phyloP scores from a whole-genome alignment of 768 basidiomycete genomes.

The Leccinum variicolor region DNA sequence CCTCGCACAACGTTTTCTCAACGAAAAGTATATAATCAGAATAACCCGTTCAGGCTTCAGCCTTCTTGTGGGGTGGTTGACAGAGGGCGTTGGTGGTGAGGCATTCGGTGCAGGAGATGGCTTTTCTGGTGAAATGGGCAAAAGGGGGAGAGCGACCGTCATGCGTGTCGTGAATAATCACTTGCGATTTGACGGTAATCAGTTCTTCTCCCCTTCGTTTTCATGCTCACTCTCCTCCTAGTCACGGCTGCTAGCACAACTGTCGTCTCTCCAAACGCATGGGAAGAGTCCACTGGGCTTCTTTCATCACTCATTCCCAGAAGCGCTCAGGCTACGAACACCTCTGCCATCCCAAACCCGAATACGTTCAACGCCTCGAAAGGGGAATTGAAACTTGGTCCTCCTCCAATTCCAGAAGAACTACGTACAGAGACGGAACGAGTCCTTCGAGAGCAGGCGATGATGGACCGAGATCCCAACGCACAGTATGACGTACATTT shows the following conservation, averaged over 20 bases:
- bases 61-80: slow-evolving; percentile 92
- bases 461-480: slow-evolving; percentile 66
- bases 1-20: slow-evolving; percentile 77
- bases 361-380: slow-evolving; percentile 73
- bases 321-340: slow-evolving; percentile 38
- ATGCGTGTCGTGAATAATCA: slow-evolving; percentile 95
- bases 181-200: slow-evolving; percentile 82
- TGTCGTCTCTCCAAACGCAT: slow-evolving; percentile 56
- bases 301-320: slow-evolving; percentile 75
- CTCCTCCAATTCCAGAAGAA: slow-evolving; percentile 73
- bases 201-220: neutral
- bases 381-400: slow-evolving; percentile 83
- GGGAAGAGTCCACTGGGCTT: slow-evolving; percentile 87
- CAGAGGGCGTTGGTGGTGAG: slow-evolving; percentile 87
- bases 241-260: slow-evolving; percentile 72
- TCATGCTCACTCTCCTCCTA: slow-evolving; percentile 32
- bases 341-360: slow-evolving; percentile 50
- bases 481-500: slow-evolving; percentile 64
- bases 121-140: slow-evolving; percentile 77
- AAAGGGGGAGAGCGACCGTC: slow-evolving; percentile 83
- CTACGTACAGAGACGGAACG: slow-evolving; percentile 80
- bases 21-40: slow-evolving; percentile 85
- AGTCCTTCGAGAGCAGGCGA: slow-evolving; percentile 74
- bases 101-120: slow-evolving; percentile 76
- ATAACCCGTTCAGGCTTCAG: slow-evolving; percentile 92